A percentile compares a stretch with the other conserved stretches of the same genome.
Conservation (phyloP, 352 stramenopile genomes). For the Phytophthora cryptogea region DNA sequence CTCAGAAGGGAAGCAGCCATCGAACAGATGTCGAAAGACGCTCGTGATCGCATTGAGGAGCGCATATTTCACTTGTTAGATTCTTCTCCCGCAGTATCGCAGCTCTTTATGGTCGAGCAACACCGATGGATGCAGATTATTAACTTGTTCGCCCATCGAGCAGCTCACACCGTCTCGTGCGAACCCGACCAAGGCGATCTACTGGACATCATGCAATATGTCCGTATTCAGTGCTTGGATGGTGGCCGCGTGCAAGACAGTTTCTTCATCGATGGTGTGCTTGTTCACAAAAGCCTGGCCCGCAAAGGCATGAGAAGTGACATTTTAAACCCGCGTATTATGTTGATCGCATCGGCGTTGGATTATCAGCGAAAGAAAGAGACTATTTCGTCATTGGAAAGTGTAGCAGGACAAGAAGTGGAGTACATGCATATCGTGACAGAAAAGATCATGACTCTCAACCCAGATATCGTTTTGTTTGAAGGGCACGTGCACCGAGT, state of each 20-base stretch:
- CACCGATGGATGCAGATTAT: constrained; percentile 87
- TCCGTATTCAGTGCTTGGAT: constrained; percentile 81
- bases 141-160: constrained; percentile 65
- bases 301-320: constrained; percentile 85
- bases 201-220: constrained; percentile 88
- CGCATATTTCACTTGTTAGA: constrained; percentile 76
- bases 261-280: constrained; percentile 89
- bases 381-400: constrained; percentile 81
- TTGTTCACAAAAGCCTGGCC: constrained; percentile 85
- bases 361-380: constrained; percentile 89
- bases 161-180: constrained; percentile 67
- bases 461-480: constrained; percentile 87
- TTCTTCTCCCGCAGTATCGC: constrained; percentile 49
- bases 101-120: constrained; percentile 71
- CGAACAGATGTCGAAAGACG: constrained; percentile 66
- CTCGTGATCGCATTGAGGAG: constrained; percentile 69
- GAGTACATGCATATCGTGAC: constrained; percentile 92
- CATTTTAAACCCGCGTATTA: constrained; percentile 77
- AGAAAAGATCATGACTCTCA: constrained; percentile 86
- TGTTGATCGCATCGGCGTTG: constrained; percentile 82
- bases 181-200: constrained; percentile 72
- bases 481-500: constrained; percentile 84
- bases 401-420: constrained; percentile 81
- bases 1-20: constrained; percentile 48
- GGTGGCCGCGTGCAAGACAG: constrained; percentile 77